Evolutionary conservation across 176 grass and related monocot genomes (phyloP), one percentile per base, ranked within the genome.

Genomic region (Phyllostachys edulis): DNA sequence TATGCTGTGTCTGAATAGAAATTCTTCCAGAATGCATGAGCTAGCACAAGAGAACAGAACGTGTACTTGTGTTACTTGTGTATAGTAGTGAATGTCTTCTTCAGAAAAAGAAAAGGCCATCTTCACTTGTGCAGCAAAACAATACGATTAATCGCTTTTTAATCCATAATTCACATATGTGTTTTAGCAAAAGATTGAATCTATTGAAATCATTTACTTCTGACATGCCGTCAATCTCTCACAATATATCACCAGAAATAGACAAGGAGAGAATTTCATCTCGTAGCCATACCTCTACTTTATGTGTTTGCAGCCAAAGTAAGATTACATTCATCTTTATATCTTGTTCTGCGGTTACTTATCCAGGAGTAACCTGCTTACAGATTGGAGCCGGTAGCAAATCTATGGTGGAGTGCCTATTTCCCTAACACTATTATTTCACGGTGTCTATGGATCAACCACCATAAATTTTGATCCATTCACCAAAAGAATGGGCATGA

Each of bases 401-500:
- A 45, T 45, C 44, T 45, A 45, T 12, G 44, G 44, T 45, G 39
- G 37, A 51, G n/a, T 21, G 60, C 38, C 2, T 55, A 20, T 36
- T 60, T 55, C 46, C 20, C 49, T 49, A 38, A 12, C 69, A 42
- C 54, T 23, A 81, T 76, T 86, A 82, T 86, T 77, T 77, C 47
- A 32, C 47, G 57, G 80, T 83, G 79, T 68, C 57, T 76, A 73
- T 73, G 84, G 84, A 86, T 72, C 71, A 77, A 63, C 20, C 16
- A 57, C 57, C 12, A 66, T 17, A 78, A 82, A 52, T 52, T 74
- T 34, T 41, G 80, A 79, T 79, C 74, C 89, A 74, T 73, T 51
- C 88, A 90, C 38, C 59, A 56, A 86, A 84, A 83, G 73, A 90
- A 90, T 90, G 60, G 39, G 39, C 11, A 82, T 49, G 15, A 0